Percentiles rank a stretch among this genome's conserved stretches.
Conservation (phyloP, 2,329 filamentous ascomycete species). For the Penicillium sp. region DNA sequence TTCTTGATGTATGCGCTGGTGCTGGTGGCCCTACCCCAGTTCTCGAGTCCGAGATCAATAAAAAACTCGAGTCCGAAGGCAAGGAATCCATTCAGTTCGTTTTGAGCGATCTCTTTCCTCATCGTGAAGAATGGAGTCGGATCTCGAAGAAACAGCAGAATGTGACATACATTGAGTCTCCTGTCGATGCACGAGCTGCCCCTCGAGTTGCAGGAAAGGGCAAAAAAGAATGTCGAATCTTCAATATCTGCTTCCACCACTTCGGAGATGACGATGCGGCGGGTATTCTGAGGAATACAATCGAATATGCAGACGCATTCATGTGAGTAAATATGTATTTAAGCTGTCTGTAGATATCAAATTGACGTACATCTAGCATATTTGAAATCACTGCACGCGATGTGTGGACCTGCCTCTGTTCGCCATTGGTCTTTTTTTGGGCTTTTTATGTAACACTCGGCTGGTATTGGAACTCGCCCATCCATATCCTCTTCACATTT, state of each 20-base stretch:
- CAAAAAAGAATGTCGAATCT: not conserved
- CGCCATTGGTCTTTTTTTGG: constrained; percentile 1
- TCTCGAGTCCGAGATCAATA: not conserved
- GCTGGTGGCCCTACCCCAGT: not conserved
- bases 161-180: not conserved
- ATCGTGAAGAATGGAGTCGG: constrained; percentile 1
- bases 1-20: not conserved
- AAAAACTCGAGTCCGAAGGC: not conserved
- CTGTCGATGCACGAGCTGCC: not conserved
- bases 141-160: constrained; percentile 3
- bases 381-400: constrained; percentile 4
- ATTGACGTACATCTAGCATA: not conserved
- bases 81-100: not conserved
- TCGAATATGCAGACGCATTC: not conserved
- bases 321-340: not conserved
- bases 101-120: constrained; percentile 1
- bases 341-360: not conserved
- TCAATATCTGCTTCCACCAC: constrained; percentile 5
- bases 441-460: not conserved
- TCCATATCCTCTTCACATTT: not conserved
- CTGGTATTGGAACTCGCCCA: constrained; percentile 4
- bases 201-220: not conserved
- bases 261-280: constrained; percentile 2
- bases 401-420: not conserved
- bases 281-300: not conserved